Base-by-base conservation (phyloP, 176 grass and related monocot species). In the Dactylis glomerata region DNA sequence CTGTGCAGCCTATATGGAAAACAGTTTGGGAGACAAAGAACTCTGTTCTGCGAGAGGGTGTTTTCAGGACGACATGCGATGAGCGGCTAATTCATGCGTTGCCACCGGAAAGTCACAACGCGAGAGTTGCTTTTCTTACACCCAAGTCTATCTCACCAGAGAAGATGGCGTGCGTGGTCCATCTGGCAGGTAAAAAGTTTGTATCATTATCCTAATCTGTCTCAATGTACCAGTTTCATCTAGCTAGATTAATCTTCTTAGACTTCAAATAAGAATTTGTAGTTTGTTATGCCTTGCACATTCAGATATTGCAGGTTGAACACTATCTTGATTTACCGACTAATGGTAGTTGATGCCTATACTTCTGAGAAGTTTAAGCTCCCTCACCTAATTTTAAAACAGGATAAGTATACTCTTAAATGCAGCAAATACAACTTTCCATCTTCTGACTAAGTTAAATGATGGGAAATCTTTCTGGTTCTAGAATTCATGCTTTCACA, bases 121-220 rank as follows among this genome's bases (percentile, higher is more conserved):
- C 91, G 54, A 95, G 91, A 87, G 93, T 98, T 87, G 93, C 96
- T 80, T 95, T 95, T 75, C 91, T 98, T 49, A 87, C 85, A 5
- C 93, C 96, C 36, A 98, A 96, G 85, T 75, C 51, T 76, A 74
- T 96, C 47, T 78, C 86, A 78, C 89, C 89, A 32, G 88, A 95
- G 73, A 95, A 95, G 46, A 98, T 92, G 91, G 77, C 93, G 28
- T 98, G 96, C 17, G 96, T 98, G 45, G 84, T 98, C 78, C 96
- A 95, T 91, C 88, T 98, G 65, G 96, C 96, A 98, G 93, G 93
- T 98, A 90, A 34, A 14, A 11, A 77, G 30, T 50, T 84, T 77
- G 20, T 68, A 75, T 20, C 80, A 20, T 38, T 16, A 54, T 63
- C 64, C 57, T 78, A 40, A 32, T n/a, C 3, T 87, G 41, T 58